Conservation (phyloP, 345 rosid species). For the Salix caprea region DNA sequence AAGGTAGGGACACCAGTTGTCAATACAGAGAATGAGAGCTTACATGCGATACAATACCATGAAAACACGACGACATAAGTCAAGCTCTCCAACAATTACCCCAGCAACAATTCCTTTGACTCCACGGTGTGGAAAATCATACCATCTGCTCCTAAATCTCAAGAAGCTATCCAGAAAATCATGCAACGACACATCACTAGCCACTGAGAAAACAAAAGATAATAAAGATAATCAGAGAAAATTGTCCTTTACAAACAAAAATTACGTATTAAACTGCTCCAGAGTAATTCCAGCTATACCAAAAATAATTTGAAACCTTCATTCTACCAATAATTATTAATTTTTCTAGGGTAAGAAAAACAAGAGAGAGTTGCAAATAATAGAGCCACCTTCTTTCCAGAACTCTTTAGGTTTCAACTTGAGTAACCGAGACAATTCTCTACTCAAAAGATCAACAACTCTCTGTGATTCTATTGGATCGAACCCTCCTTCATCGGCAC, state of each 20-base stretch:
- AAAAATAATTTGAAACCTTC: neutral
- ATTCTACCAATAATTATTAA: neutral
- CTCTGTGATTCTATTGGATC: slow-evolving; percentile 93
- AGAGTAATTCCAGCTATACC: neutral
- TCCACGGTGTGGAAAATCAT: slow-evolving; percentile 86
- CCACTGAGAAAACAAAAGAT: slow-evolving; percentile 42
- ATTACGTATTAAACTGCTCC: too few species aligned
- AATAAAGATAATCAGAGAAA: neutral
- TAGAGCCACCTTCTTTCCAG: slow-evolving; percentile 72
- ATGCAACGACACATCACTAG: slow-evolving; percentile 67
- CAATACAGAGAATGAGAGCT: slow-evolving; percentile 24
- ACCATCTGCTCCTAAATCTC: slow-evolving; percentile 87
- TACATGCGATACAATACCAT: slow-evolving; percentile 90
- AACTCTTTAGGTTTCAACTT: slow-evolving; percentile 73
- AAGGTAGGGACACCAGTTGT: neutral
- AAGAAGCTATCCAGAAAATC: slow-evolving; percentile 77
- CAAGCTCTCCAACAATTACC: slow-evolving; percentile 76
- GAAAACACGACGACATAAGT: slow-evolving; percentile 73
- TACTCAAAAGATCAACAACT: slow-evolving; percentile 85
- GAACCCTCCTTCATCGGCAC: slow-evolving; percentile 72
- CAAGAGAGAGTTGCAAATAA: neutral
- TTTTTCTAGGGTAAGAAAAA: neutral
- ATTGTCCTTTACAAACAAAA: too few species aligned
- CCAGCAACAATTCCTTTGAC: slow-evolving; percentile 84
- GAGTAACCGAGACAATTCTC: slow-evolving; percentile 75